Percentiles rank a stretch among this genome's conserved stretches.
These are phyloP conservation scores for Candida krabiensis DNA, from an alignment of 805 yeast species.

Conservation along the genomic window DNA sequence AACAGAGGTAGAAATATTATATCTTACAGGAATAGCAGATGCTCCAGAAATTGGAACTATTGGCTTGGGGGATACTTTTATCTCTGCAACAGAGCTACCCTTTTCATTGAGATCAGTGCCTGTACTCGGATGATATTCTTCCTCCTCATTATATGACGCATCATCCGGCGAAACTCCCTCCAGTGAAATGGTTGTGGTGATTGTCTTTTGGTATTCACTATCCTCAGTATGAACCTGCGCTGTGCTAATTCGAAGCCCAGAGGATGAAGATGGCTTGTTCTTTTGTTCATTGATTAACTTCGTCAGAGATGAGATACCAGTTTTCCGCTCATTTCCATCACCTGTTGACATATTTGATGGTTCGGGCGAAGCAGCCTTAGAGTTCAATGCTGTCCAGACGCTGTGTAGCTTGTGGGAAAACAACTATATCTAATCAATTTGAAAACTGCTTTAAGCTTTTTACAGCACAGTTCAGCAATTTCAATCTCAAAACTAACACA, in stretches of 20 bases:
- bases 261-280: slow-evolving; percentile 14
- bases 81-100: not conserved
- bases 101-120: not conserved
- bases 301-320: slow-evolving; percentile 34
- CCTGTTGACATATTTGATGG: slow-evolving; percentile 29
- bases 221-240: slow-evolving; percentile 14
- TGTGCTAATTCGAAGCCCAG: slow-evolving; percentile 19
- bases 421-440: too few species aligned
- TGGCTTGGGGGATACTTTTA: not conserved
- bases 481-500: too few species aligned
- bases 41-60: not conserved
- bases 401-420: too few species aligned
- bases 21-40: slow-evolving; percentile 1
- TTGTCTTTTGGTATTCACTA: slow-evolving; percentile 26
- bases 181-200: slow-evolving; percentile 35
- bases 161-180: slow-evolving; percentile 35
- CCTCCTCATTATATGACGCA: slow-evolving; percentile 13
- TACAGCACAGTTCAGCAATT: too few species aligned
- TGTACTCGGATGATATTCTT: slow-evolving; percentile 12
- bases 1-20: not conserved
- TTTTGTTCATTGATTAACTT: slow-evolving; percentile 33
- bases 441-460: too few species aligned
- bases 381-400: too few species aligned
- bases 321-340: slow-evolving; percentile 15
- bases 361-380: too few species aligned